Evolutionary conservation across 1,284 basidiomycete genomes (phyloP), one percentile per base, ranked within the genome.

Genomic region (Uromyces viciae-fabae): DNA sequence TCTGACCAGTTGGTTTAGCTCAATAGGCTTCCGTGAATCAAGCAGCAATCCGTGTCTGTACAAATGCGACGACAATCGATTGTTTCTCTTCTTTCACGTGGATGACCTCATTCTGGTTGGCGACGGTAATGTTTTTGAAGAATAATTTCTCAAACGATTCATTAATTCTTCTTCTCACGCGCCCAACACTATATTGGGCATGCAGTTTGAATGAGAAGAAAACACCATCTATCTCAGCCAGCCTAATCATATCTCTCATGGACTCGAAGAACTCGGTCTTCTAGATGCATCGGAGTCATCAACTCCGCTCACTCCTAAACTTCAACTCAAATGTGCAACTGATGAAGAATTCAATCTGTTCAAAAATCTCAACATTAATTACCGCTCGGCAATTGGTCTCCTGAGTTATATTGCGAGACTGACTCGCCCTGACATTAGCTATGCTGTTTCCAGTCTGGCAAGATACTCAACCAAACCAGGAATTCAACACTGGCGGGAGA

Each of bases 311-410:
- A 52, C 42, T 19, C 68, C 68, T 4, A 71, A 71, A 19, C 28
- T 71, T 19, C 68, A 71, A 22, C 43, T 71, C 14, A 31, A 22
- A 5, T 31, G 36, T 15, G 68, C 68, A 5, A 52, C 42, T 43
- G 68, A 71, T 33, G 68, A 49, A 52, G 68, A 71, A 28, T 31
- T 43, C 28, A 43, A 71, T 11, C 14, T 14, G 17, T 71, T 71
- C 22, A 22, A 46, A 7, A 28, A 33, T 31, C 40, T 25, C 28
- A 43, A 43, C 5, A 19, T 71, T 7, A 71, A 71, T 36, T 71
- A 71, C 17, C 49, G 68, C n/a, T 40, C 40, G 38, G 43, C 17
- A 11, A n/a, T 66, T 0, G 62, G 62, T 8, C 33, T 66, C 9
- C 62, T 66, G 33, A 66, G 25, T 9, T 40, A 66, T 40, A 66